phyloP scores from a whole-genome alignment of 23 red algal genomes.

The Pyropia haitanensis region DNA sequence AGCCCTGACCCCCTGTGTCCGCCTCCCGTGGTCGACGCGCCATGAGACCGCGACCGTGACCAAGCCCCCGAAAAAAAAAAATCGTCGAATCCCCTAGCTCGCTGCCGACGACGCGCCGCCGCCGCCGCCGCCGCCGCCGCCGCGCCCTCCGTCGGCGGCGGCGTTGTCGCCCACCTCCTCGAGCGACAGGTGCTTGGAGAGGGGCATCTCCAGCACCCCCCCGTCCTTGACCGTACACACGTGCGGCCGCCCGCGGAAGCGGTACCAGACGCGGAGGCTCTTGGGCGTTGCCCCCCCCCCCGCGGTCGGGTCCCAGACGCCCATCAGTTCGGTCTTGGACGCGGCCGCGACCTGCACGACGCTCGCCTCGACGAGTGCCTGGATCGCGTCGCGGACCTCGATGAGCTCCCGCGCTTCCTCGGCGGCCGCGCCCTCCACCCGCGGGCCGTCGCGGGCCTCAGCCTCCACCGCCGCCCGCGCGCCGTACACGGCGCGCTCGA shows the following conservation, averaged over 20 bases:
- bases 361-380: constrained; percentile 65
- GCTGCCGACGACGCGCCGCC: too few relatives aligned
- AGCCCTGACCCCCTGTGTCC: too few relatives aligned
- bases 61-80: too few relatives aligned
- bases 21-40: too few relatives aligned
- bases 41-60: too few relatives aligned
- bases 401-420: constrained; percentile 34
- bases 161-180: too few relatives aligned
- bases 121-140: too few relatives aligned
- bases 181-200: constrained; percentile 41
- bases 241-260: constrained; percentile 56
- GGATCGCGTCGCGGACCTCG: constrained; percentile 73
- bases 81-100: too few relatives aligned
- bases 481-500: constrained; percentile 76
- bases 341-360: constrained; percentile 53
- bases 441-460: constrained; percentile 9
- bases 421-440: constrained; percentile 7
- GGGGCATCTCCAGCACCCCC: constrained; percentile 67
- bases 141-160: too few relatives aligned
- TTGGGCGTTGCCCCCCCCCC: constrained; percentile 48
- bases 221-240: constrained; percentile 57
- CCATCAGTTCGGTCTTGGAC: constrained; percentile 68
- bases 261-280: constrained; percentile 70
- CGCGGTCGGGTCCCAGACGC: constrained; percentile 91
- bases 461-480: constrained; percentile 10